Conservation (phyloP, 768 basidiomycete genomes). For the Mycena galopus region DNA sequence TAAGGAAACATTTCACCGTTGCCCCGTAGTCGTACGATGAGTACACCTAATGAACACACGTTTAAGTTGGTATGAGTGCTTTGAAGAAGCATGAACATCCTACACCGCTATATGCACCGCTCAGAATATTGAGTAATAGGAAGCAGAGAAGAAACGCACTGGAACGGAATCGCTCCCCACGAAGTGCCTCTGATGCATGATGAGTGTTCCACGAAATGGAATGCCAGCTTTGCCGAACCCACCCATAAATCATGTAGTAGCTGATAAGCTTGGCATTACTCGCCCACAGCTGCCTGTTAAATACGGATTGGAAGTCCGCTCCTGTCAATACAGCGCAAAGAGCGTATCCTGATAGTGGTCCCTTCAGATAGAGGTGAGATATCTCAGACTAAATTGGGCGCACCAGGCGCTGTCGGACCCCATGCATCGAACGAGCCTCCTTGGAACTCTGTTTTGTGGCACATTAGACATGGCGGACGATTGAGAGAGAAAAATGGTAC, state of each 20-base stretch:
- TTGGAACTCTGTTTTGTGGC: slow-evolving; percentile 64
- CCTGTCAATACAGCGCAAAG: slow-evolving; percentile 77
- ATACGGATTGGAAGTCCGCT: slow-evolving; percentile 82
- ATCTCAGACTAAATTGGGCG: background rate
- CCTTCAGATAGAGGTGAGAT: background rate
- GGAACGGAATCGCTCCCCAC: slow-evolving; percentile 87
- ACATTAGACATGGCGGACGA: slow-evolving; percentile 14
- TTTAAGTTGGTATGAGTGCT: background rate
- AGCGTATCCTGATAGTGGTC: slow-evolving; percentile 63
- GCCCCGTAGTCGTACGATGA: slow-evolving; percentile 88
- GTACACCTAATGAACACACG: slow-evolving; percentile 26
- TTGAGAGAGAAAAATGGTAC: slow-evolving; percentile 45
- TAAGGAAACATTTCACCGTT: slow-evolving; percentile 50
- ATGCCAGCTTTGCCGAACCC: slow-evolving; percentile 21
- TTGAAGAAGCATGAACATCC: background rate
- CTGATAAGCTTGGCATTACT: slow-evolving; percentile 85
- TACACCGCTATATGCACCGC: slow-evolving; percentile 31
- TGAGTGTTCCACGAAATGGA: background rate
- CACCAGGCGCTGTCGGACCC: slow-evolving; percentile 80
- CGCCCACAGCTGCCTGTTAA: slow-evolving; percentile 84
- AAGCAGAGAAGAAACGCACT: slow-evolving; percentile 63
- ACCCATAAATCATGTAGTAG: slow-evolving; percentile 91
- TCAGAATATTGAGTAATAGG: background rate
- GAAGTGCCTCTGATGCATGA: slow-evolving; percentile 77
- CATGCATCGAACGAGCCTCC: slow-evolving; percentile 87